A percentile compares a stretch with the other conserved stretches of the same genome.
phyloP scores from a whole-genome alignment of 352 stramenopile species.

The Pythium utonaiense region DNA sequence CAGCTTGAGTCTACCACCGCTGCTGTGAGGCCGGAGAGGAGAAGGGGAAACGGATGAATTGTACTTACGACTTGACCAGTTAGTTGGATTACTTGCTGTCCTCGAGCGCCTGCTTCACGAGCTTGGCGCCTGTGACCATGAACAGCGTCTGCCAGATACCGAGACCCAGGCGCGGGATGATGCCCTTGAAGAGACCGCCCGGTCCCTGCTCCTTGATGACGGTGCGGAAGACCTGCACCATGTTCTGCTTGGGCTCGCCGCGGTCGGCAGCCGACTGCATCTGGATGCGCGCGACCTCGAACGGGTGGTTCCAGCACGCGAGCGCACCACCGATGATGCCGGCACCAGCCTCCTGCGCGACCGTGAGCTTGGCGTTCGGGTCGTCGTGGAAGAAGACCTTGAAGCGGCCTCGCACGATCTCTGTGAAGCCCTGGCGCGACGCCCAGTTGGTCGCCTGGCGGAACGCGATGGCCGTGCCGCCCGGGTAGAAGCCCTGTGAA shows the following conservation, averaged over 20 bases:
- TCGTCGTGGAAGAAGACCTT: slow-evolving; percentile 85
- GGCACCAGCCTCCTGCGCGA: slow-evolving; percentile 79
- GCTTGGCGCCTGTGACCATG: slow-evolving; percentile 91
- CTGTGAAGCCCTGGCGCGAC: slow-evolving; percentile 87
- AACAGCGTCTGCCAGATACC: slow-evolving; percentile 92
- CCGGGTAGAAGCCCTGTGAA: slow-evolving; percentile 82
- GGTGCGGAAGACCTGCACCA: slow-evolving; percentile 86
- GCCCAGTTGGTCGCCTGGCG: slow-evolving; percentile 91
- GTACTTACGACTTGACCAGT: slow-evolving; percentile 1
- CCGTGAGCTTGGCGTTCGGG: slow-evolving; percentile 83
- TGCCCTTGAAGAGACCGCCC: slow-evolving; percentile 87
- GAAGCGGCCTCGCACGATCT: slow-evolving; percentile 82
- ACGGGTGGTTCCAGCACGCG: slow-evolving; percentile 91
- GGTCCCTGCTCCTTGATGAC: slow-evolving; percentile 84
- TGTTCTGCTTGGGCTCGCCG: slow-evolving; percentile 87
- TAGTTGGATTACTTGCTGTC: slow-evolving; percentile 27
- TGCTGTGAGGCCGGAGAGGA: not conserved
- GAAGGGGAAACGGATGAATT: not conserved
- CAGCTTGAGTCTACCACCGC: not conserved
- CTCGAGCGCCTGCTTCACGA: slow-evolving; percentile 83
- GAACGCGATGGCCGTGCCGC: slow-evolving; percentile 88
- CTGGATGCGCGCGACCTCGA: slow-evolving; percentile 90
- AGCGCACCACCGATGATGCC: slow-evolving; percentile 85
- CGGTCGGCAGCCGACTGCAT: slow-evolving; percentile 89
- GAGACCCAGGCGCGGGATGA: slow-evolving; percentile 82